These are phyloP conservation scores for Nidularia pulvinata DNA, from an alignment of 768 basidiomycete genomes.

Conservation along the genomic window DNA sequence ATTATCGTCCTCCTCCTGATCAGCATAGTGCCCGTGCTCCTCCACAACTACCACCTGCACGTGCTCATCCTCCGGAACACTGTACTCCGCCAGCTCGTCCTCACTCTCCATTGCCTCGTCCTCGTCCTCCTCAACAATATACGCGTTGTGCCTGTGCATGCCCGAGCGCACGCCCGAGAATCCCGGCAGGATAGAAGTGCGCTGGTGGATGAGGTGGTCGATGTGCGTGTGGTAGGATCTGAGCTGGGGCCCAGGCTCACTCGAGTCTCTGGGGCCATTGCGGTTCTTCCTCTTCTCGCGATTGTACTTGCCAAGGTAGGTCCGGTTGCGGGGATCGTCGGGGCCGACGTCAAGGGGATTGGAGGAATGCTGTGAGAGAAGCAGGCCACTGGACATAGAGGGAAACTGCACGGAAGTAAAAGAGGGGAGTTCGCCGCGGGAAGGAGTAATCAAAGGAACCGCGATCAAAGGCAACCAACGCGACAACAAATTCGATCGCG, in stretches of 20 bases:
- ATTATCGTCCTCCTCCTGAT: background rate
- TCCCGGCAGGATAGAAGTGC: slow-evolving; percentile 39
- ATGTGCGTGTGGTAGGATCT: slow-evolving; percentile 24
- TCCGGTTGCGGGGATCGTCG: slow-evolving; percentile 51
- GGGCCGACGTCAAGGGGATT: slow-evolving; percentile 73
- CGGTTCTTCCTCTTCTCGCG: slow-evolving; percentile 24
- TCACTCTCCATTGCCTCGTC: slow-evolving; percentile 54
- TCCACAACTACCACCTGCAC: background rate
- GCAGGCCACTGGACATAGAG: no score
- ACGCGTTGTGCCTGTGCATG: slow-evolving; percentile 5
- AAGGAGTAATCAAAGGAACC: no score
- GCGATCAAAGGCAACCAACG: no score
- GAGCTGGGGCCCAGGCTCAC: slow-evolving; percentile 46
- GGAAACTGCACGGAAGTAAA: no score
- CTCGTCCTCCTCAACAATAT: slow-evolving; percentile 37
- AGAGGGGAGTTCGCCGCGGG: no score
- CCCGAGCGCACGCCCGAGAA: slow-evolving; percentile 2
- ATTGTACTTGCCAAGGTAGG: slow-evolving; percentile 37
- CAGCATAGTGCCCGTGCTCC: background rate
- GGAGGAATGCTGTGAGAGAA: slow-evolving; percentile 71
- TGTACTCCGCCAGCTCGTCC: slow-evolving; percentile 26
- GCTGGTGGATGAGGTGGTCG: slow-evolving; percentile 47
- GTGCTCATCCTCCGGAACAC: background rate
- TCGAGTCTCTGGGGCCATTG: slow-evolving; percentile 37
- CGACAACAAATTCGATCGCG: no score